A percentile compares a stretch with the other conserved stretches of the same genome.
Conservation (phyloP, 805 yeast genomes). For the Myxozyma mucilagina region DNA sequence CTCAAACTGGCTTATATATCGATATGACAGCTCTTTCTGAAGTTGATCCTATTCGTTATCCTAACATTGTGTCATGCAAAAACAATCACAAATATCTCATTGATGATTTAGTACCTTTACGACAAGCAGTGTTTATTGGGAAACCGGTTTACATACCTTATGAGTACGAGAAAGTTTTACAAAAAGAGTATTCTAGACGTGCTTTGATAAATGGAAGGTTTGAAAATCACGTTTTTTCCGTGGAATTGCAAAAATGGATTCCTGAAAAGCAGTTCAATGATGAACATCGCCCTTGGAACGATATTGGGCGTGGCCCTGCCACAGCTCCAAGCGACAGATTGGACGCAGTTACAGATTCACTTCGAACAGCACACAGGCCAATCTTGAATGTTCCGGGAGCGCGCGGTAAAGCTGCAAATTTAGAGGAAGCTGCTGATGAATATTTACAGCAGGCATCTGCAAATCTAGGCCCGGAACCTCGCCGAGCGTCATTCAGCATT, state of each 20-base stretch:
- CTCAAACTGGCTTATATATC: slow-evolving; percentile 58
- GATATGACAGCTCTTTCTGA: slow-evolving; percentile 56
- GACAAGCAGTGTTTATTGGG: slow-evolving; percentile 61
- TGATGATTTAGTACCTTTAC: slow-evolving; percentile 55
- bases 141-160: slow-evolving; percentile 50
- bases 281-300: slow-evolving; percentile 15
- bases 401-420: background rate
- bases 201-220: slow-evolving; percentile 23
- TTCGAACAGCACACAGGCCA: background rate
- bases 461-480: background rate
- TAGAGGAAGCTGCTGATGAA: background rate
- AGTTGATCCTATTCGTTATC: slow-evolving; percentile 29
- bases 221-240: slow-evolving; percentile 14
- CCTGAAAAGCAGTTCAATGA: slow-evolving; percentile 10
- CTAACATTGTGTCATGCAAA: slow-evolving; percentile 47
- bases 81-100: slow-evolving; percentile 56
- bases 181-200: slow-evolving; percentile 43
- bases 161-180: slow-evolving; percentile 41
- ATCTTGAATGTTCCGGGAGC: background rate
- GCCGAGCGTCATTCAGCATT: background rate
- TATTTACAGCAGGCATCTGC: background rate
- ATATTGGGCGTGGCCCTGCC: slow-evolving; percentile 13
- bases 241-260: slow-evolving; percentile 23
- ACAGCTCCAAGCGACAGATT: slow-evolving; percentile 8
- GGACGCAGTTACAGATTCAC: background rate